Base-by-base conservation (phyloP, 176 grass and related monocot genomes). In the Cenchrus fungigraminus region DNA sequence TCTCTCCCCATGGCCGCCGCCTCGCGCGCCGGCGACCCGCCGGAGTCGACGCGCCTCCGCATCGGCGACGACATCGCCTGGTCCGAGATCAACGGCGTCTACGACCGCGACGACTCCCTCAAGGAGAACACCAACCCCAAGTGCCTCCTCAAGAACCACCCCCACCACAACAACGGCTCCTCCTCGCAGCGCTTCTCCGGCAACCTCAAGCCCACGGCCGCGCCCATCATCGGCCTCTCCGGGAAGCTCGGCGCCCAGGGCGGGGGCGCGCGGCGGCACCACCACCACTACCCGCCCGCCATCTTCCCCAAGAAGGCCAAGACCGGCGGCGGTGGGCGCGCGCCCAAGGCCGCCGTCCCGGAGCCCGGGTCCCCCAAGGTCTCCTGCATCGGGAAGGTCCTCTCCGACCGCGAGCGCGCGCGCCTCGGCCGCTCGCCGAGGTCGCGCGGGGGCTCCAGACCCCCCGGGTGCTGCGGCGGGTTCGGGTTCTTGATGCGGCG, bases 41-140 rank as follows among this genome's bases (percentile, higher is more conserved):
- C 91, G 78, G 91, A 87, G 37, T 94, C 93, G 1, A 67, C 74
- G 32, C n/a, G 44, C 45, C 79, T 84, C 6, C 81, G 49, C 2
- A 87, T 89, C 37, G 88, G 81, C 34, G 88, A 88, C 20, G 93
- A 92, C 31, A 20, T 91, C 65, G 78, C 89, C 63, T 99, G 97
- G 97, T 86, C 81, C 9, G 97, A 88, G 61, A 71, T 87, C 74
- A 80, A 65, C 74, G 82, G 79, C 77, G 89, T 95, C 44, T 99
- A 94, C 80, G 93, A 92, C 65, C 93, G 91, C 14, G 97, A 99
- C 16, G 86, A 94, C n/a, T 99, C 97, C 4, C 87, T 92, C 34
- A 99, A 92, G 88, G 97, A 89, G 66, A 94, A 82, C 91, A 99
- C 97, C 68, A 99, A 99, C 60, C 97, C 97, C 6, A 99, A 99